Base-by-base conservation (phyloP, 2,329 filamentous ascomycete genomes). In the Pseudocercospora crystallina region DNA sequence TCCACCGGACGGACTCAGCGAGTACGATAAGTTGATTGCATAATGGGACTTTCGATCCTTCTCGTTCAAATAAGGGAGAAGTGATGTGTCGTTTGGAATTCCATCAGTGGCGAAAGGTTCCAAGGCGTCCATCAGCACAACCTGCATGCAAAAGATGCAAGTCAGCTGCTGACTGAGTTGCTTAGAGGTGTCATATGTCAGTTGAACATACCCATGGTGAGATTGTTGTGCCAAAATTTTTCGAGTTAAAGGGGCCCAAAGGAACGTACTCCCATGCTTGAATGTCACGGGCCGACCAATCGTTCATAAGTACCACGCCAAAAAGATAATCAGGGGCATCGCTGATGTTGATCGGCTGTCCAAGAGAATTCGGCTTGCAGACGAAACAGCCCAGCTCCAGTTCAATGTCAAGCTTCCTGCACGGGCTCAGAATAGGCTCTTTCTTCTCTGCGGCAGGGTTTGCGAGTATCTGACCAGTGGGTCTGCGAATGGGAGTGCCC, bases 201-300 rank as follows among this genome's bases (percentile, higher is more conserved):
- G 20, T 4, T 7, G 20, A 26, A 26, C 20, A 4, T 26, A 26
- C 82, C 89, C 89, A 94, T 0, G 87, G 80, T 54, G 84, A 87
- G 59, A 94, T 86, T 0, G 81, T 87, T 0, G 87, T 89, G 3
- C 80, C 86, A 64, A 94, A 92, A 68, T 91, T 92, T 79, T 95
- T 94, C 17, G 83, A 78, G 55, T 89, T 90, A 73, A 94, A 92
- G 0, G 89, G 89, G 0, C 89, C 89, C 3, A 60, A 73, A 0
- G 89, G 89, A 8, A 91, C 79, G 60, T 91, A 91, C 69, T 95
- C 89, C 87, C 87, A 94, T 0, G 80, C 80, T 66, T 95, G 89
- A 43, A 94, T 85, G 61, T 94, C 89, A 56, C 89, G 76, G 4
- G 89, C 89, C 47, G 85, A 89, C 89, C 89, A 95, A 70, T 95